Conservation (phyloP, 176 grass and related monocot species). For the Alopecurus myosuroides region DNA sequence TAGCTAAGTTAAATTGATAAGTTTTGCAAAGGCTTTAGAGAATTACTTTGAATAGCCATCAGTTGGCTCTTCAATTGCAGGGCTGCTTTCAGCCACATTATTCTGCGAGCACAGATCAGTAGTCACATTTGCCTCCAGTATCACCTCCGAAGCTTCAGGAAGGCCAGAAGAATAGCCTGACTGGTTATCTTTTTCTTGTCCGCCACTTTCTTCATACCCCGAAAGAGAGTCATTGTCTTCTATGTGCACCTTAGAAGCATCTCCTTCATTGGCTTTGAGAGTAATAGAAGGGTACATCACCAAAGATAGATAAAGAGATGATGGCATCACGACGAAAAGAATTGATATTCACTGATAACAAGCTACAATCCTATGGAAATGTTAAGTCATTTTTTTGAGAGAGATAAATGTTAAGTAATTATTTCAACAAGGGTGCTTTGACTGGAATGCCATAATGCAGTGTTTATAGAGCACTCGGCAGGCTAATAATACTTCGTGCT, state of each 20-base stretch:
- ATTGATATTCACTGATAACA: not conserved
- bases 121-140: conserved; percentile 21
- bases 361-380: not conserved
- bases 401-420: too few species aligned
- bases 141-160: not conserved
- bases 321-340: not conserved
- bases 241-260: conserved; percentile 3
- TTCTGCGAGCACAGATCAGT: conserved; percentile 19
- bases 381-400: not conserved
- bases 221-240: not conserved
- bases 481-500: not conserved
- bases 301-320: conserved; percentile 1
- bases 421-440: not conserved
- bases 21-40: not conserved
- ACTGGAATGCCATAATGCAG: not conserved
- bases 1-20: conserved; percentile 24
- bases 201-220: conserved; percentile 1
- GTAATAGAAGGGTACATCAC: conserved; percentile 15
- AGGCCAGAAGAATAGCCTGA: conserved; percentile 11
- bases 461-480: not conserved
- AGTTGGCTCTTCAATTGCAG: conserved; percentile 24
- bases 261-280: conserved; percentile 6
- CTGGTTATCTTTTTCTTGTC: conserved; percentile 16
- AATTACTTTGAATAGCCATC: conserved; percentile 26
- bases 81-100: conserved; percentile 18